These are phyloP conservation scores for Neurospora sp. DNA, from an alignment of 495 filamentous ascomycete species.

Conservation along the genomic window DNA sequence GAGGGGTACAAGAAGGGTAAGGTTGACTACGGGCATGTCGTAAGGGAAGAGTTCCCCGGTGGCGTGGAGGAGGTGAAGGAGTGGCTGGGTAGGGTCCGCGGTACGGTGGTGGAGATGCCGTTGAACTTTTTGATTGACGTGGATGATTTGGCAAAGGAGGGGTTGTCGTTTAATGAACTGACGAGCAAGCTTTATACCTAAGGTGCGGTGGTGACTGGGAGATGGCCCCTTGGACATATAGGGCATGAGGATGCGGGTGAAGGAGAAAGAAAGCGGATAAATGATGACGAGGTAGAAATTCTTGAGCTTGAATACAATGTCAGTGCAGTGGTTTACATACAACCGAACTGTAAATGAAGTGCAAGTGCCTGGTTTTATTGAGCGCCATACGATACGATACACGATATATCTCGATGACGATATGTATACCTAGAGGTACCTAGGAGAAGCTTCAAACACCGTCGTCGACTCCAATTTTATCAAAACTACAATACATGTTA, in stretches of 20 bases:
- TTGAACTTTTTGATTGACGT: slow-evolving; percentile 74
- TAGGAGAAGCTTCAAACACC: too few relatives aligned
- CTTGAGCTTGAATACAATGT: neutral
- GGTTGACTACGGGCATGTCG: slow-evolving; percentile 74
- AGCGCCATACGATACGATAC: too few relatives aligned
- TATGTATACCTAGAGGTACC: too few relatives aligned
- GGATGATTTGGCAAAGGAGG: slow-evolving; percentile 80
- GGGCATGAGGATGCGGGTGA: neutral
- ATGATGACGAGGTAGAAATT: neutral
- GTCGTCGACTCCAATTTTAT: too few relatives aligned
- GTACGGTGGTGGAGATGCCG: slow-evolving; percentile 86
- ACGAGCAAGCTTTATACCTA: slow-evolving; percentile 81
- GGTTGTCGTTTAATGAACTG: slow-evolving; percentile 65
- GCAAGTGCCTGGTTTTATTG: too few relatives aligned
- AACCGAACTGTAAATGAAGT: too few relatives aligned
- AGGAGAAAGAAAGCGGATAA: neutral
- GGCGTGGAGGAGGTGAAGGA: slow-evolving; percentile 72
- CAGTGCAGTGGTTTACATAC: neutral
- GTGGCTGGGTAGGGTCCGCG: slow-evolving; percentile 60
- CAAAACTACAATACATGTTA: too few relatives aligned
- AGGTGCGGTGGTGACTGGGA: neutral
- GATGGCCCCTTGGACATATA: neutral
- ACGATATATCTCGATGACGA: too few relatives aligned
- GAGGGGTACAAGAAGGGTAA: slow-evolving; percentile 29
- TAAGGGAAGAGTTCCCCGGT: slow-evolving; percentile 63